Base-by-base conservation (phyloP, 352 stramenopile genomes). In the Phytophthora litchii region DNA sequence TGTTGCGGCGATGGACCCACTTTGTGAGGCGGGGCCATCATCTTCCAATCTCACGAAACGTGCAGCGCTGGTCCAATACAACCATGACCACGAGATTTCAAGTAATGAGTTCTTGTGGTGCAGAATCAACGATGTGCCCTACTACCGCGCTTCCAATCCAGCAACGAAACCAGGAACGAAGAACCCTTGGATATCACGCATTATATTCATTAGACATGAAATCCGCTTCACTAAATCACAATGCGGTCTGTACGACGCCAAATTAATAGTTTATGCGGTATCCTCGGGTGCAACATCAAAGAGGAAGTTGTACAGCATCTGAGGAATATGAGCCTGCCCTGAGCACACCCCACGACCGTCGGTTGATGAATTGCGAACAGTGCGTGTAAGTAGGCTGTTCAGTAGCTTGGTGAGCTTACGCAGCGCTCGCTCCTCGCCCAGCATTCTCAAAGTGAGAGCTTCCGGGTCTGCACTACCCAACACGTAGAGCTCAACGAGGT, bases 261-360 rank as follows among this genome's bases (percentile, higher is more conserved):
- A 43, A 34, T 13, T 40, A 16, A 21, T 36, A 17, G 25, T 54
- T 54, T 68, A 63, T 27, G 46, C 25, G 17, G 23, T 27, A 23
- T 54, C 37, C 27, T 57, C 47, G 8, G 51, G 51, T 31, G 6
- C 21, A 38, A 29, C 16, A 16, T 45, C 49, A 25, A 76, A 67
- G 19, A 76, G 38, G 36, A 76, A 76, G 17, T 48, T 61, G 63
- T 67, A 51, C 11, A 76, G 49, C 32, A 73, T 42, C 29, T 63
- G 58, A 3, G 67, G 67, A 3, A 76, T 56, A 19, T 70, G 55
- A 25, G 63, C 57, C 58, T 76, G 63, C 13, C 57, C 63, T 13
- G 41, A 44, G 46, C 67, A 76, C 51, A 64, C 48, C 1, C 41
- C 21, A 6, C 52, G 42, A 17, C 52, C 53, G 14, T 60, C 51